phyloP scores from a whole-genome alignment of 495 filamentous ascomycete genomes.

The Viridothelium virens region DNA sequence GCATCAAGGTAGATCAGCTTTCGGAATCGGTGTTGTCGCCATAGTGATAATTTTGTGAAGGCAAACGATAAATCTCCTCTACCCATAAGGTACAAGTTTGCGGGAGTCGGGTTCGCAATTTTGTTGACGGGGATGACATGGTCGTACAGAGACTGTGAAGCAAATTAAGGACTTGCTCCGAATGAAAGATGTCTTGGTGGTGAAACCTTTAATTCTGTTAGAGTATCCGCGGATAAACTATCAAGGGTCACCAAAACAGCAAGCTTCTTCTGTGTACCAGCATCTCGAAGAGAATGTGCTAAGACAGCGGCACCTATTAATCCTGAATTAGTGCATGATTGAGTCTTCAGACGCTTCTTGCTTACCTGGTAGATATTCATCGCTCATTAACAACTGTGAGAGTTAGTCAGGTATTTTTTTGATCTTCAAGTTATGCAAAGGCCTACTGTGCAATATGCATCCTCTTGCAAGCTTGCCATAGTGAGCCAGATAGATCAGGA shows the following conservation, averaged over 20 bases:
- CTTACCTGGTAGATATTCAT: constrained; percentile 81
- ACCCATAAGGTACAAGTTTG: constrained; percentile 85
- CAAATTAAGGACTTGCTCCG: constrained; percentile 14
- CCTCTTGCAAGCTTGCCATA: constrained; percentile 35
- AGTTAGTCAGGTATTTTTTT: constrained; percentile 8
- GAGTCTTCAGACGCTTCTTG: constrained; percentile 4
- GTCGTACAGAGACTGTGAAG: constrained; percentile 68
- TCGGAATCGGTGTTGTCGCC: constrained; percentile 82
- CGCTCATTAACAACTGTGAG: constrained; percentile 73
- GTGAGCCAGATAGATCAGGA: neutral
- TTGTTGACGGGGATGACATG: constrained; percentile 77
- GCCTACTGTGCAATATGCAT: constrained; percentile 55
- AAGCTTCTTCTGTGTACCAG: constrained; percentile 76
- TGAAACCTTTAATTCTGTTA: constrained; percentile 69
- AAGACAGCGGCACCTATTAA: constrained; percentile 72
- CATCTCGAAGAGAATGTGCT: constrained; percentile 90
- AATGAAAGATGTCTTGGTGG: constrained; percentile 3
- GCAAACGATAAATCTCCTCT: constrained; percentile 81
- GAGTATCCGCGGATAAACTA: constrained; percentile 58
- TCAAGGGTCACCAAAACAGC: constrained; percentile 76
- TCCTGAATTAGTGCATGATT: constrained; percentile 18
- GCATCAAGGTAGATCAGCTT: constrained; percentile 90
- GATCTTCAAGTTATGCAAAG: neutral
- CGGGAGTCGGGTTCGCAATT: constrained; percentile 65
- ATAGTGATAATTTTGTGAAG: constrained; percentile 94